These are phyloP conservation scores for Xylaria bambusicola DNA, from an alignment of 495 filamentous ascomycete species.

Conservation along the genomic window DNA sequence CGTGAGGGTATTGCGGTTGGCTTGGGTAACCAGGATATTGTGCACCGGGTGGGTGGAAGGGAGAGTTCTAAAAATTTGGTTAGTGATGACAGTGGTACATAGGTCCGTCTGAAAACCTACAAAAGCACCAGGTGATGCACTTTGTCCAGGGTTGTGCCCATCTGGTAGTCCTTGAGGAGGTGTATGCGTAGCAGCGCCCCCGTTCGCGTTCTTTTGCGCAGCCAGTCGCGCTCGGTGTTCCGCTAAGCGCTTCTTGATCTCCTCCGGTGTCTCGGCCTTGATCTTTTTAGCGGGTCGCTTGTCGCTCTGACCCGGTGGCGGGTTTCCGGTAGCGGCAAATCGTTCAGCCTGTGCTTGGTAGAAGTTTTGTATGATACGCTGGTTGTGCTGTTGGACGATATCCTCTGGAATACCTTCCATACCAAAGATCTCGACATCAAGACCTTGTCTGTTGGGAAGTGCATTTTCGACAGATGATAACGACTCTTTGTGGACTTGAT, in stretches of 20 bases:
- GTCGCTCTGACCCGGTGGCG: conserved; percentile 58
- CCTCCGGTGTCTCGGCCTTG: conserved; percentile 73
- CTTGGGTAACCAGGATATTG: conserved; percentile 39
- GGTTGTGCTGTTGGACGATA: conserved; percentile 75
- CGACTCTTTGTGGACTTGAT: conserved; percentile 95
- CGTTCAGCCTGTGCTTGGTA: conserved; percentile 84
- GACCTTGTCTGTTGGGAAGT: conserved; percentile 73
- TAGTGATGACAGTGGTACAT: background rate
- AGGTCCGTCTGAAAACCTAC: conserved; percentile 42
- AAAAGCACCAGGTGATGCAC: conserved; percentile 55
- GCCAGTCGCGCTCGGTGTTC: conserved; percentile 74
- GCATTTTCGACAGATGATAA: conserved; percentile 88
- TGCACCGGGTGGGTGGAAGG: conserved; percentile 43
- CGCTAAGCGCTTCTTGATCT: conserved; percentile 79
- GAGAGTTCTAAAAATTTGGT: conserved; percentile 35
- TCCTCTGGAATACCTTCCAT: conserved; percentile 97
- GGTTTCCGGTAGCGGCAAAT: conserved; percentile 80
- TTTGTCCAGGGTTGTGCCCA: conserved; percentile 56
- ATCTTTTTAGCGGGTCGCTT: conserved; percentile 71
- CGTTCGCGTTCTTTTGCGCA: conserved; percentile 56
- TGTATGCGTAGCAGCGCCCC: conserved; percentile 62
- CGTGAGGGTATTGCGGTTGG: conserved; percentile 37
- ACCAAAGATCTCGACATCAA: conserved; percentile 95
- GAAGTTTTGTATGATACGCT: conserved; percentile 79
- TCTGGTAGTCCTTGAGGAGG: conserved; percentile 55